Base-by-base conservation (phyloP, 2,329 filamentous ascomycete genomes). In the Fusarium pseudocircinatum region DNA sequence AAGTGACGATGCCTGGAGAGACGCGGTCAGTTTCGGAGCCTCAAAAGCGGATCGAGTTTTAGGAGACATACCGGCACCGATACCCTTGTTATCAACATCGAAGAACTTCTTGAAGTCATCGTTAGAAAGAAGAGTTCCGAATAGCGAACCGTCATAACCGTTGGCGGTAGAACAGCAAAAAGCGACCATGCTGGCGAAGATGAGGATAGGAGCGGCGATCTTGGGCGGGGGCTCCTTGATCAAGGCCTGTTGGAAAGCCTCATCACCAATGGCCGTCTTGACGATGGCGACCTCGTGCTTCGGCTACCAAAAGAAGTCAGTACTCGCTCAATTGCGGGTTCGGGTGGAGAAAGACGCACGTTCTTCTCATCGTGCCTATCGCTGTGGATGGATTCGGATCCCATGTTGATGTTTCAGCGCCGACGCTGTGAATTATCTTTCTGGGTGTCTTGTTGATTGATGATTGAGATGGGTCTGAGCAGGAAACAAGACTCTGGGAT, bases 91-190 rank as follows among this genome's bases (percentile, higher is more conserved):
- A 3, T 65, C 68, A 0, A 78, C 76, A 0, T 79, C 83, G 63
- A 89, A 89, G 8, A 84, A 86, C 1, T 79, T 67, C 61, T 87
- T 87, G 73, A 88, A 89, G 2, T 83, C 78, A 0, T 81, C 56
- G 83, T 89, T 76, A 20, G 73, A 10, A 7, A 78, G 88, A 68
- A 89, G 87, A 10, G 85, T 82, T 15, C 82, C 80, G 76, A 86
- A 84, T 56, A 91, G 83, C 6, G 76, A 88, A 42, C 87, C 87
- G 72, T 91, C 88, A 46, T 75, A 79, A 14, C 78, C 79, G 72
- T 79, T 79, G 62, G 76, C 72, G 24, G 78, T 79, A 1, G 77
- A 79, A 44, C 78, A 79, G 63, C 76, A 79, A 65, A 79, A 79
- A 10, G 77, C 78, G 9, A 79, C 75, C 34, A 72, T 44, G 15